Evolutionary conservation across 441 rosid genomes (phyloP).

Genomic region (Mallotus japonicus): DNA sequence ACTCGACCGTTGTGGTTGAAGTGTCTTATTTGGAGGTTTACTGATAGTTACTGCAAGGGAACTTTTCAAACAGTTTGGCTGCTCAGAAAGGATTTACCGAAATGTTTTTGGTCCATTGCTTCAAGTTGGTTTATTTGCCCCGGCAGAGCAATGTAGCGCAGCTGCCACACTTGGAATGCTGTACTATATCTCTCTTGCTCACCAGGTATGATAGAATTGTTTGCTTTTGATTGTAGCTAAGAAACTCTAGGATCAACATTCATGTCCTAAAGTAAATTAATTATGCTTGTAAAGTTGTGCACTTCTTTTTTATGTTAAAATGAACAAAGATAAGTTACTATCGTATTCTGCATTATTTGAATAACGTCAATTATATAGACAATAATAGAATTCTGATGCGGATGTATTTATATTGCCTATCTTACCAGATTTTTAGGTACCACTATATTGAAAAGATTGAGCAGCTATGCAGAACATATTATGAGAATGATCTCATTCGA

Average conservation of each 20-base stretch:
- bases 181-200: conserved; percentile 46
- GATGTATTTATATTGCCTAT: too few relatives aligned
- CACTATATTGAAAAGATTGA: neutral
- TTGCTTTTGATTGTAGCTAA: neutral
- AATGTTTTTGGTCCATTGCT: conserved; percentile 48
- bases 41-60: conserved; percentile 64
- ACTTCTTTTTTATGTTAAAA: too few relatives aligned
- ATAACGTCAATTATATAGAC: too few relatives aligned
- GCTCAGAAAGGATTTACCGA: conserved; percentile 51
- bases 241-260: too few relatives aligned
- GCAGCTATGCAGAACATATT: neutral
- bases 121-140: conserved; percentile 63
- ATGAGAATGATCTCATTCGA: neutral
- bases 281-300: too few relatives aligned
- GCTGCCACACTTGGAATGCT: conserved; percentile 59
- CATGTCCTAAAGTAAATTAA: neutral
- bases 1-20: conserved; percentile 22
- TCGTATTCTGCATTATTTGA: too few relatives aligned
- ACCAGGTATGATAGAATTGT: conserved; percentile 42
- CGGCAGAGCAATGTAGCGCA: conserved; percentile 61
- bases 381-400: too few relatives aligned
- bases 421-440: neutral
- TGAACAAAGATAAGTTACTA: too few relatives aligned
- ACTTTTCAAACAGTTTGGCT: conserved; percentile 58
- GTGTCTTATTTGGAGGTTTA: conserved; percentile 37